Base-by-base conservation (phyloP, 2,329 filamentous ascomycete genomes). In the Pseudocercospora vitis region DNA sequence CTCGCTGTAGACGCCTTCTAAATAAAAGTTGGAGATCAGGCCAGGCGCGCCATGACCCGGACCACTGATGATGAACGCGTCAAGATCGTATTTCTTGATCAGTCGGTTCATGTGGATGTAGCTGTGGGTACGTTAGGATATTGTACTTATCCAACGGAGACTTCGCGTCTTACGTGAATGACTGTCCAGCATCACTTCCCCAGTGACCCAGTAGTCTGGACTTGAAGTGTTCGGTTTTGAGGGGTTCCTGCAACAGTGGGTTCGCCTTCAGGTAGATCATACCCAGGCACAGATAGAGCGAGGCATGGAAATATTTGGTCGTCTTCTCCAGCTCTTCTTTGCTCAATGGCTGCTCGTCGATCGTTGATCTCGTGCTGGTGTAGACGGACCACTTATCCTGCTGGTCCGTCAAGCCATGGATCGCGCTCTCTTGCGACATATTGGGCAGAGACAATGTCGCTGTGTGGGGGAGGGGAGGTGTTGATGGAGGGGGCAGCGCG, bases 81-180 rank as follows among this genome's bases (percentile, higher is more conserved):
- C 79, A 46, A 91, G 74, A 49, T 57, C 81, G 65, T 89, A 87
- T 72, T 90, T 91, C 71, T 87, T 89, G 77, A 91, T 89, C 55
- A 91, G 74, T 28, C 87, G 84, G 71, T 91, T 91, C 78, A 89
- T 87, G 73, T 91, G 87, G 75, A 90, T 88, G 70, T 85, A 91
- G 28, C 63, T 66, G 39, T 16, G 12, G 7, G 18, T 19, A 7
- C 8, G 40, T 65, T 49, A 59, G 45, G 19, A 31, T n/a, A n/a
- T n/a, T 40, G 35, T 14, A 5, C 21, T 9, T 23, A n/a, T 16
- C 14, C 12, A 7, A 4, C 14, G 7, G 14, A 26, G n/a, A 9
- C 11, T 14, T 7, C 24, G 24, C 29, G 7, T 52, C 63, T 48
- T 42, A 65, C 61, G 86, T 88, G 72, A 91, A 91, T 54, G 86